Percentiles rank a stretch among this genome's conserved stretches.
Conservation (phyloP, 1,139 yeast species). For the Candida glucosophila region DNA sequence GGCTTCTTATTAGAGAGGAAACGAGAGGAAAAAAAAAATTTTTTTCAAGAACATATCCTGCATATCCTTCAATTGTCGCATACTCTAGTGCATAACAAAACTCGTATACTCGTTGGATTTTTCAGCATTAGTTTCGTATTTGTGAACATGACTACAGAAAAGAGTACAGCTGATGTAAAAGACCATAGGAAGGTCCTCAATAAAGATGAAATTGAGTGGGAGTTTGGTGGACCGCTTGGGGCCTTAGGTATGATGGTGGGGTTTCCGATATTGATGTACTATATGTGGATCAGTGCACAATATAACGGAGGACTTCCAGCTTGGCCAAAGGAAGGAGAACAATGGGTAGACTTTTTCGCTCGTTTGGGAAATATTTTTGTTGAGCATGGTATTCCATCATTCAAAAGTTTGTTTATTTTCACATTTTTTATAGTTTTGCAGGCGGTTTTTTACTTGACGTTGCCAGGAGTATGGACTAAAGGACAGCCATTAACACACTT, state of each 20-base stretch:
- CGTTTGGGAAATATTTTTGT: conserved; percentile 37
- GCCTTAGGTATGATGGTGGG: conserved; percentile 89
- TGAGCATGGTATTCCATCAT: conserved; percentile 62
- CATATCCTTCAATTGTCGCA: too few species aligned
- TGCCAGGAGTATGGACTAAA: conserved; percentile 92
- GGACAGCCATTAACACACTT: conserved; percentile 87
- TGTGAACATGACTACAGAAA: background rate
- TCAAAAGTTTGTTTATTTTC: conserved; percentile 61
- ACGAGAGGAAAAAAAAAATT: background rate
- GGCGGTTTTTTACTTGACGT: conserved; percentile 65
- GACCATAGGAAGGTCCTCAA: conserved; percentile 6
- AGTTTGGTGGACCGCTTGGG: conserved; percentile 93
- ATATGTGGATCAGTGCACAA: conserved; percentile 88
- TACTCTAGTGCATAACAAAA: too few species aligned
- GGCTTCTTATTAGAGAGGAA: too few species aligned
- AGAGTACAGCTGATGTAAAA: background rate
- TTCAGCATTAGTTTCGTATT: background rate
- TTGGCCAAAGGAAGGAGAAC: conserved; percentile 53
- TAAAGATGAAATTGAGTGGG: conserved; percentile 52
- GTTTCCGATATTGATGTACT: conserved; percentile 90
- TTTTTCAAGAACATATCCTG: background rate
- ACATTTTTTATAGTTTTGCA: conserved; percentile 65
- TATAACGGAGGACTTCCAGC: conserved; percentile 72
- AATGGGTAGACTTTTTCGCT: conserved; percentile 45
- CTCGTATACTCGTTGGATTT: background rate